These are phyloP conservation scores for Huntiella bhutanensis DNA, from an alignment of 2,329 filamentous ascomycete genomes.

Conservation along the genomic window DNA sequence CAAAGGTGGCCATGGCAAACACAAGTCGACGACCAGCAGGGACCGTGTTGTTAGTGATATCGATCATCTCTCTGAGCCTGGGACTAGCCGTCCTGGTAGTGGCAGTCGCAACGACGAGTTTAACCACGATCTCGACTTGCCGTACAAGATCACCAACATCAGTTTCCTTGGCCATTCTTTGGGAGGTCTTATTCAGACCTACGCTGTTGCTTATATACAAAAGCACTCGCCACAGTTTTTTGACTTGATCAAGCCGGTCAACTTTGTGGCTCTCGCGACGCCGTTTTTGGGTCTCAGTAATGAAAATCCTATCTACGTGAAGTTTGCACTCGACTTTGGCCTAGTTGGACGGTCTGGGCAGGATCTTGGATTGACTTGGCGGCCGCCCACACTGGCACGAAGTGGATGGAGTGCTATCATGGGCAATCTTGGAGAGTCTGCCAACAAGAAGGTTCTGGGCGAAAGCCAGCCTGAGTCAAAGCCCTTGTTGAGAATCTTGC, in stretches of 20 bases:
- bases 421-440: slow-evolving; percentile 55
- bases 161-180: slow-evolving; percentile 88
- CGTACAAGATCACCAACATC: slow-evolving; percentile 81
- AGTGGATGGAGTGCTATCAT: slow-evolving; percentile 82
- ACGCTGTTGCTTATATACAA: slow-evolving; percentile 89
- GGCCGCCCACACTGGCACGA: slow-evolving; percentile 64
- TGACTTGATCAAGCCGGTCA: slow-evolving; percentile 64
- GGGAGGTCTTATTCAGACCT: slow-evolving; percentile 77
- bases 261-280: slow-evolving; percentile 75
- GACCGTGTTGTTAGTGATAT: neutral
- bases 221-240: slow-evolving; percentile 92
- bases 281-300: slow-evolving; percentile 87
- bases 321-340: slow-evolving; percentile 90
- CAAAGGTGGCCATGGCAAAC: slow-evolving; percentile 18
- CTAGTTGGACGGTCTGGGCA: slow-evolving; percentile 91
- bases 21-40: neutral
- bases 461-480: slow-evolving; percentile 62
- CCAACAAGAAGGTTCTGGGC: slow-evolving; percentile 38
- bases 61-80: too few species aligned
- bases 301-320: slow-evolving; percentile 93
- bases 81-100: too few species aligned
- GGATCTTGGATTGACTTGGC: slow-evolving; percentile 87
- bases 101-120: slow-evolving; percentile 17
- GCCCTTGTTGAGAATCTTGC: slow-evolving; percentile 70
- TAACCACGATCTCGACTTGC: slow-evolving; percentile 14